Conservation (phyloP, 805 yeast genomes). For the Saccharomycopsis lassenensis region DNA sequence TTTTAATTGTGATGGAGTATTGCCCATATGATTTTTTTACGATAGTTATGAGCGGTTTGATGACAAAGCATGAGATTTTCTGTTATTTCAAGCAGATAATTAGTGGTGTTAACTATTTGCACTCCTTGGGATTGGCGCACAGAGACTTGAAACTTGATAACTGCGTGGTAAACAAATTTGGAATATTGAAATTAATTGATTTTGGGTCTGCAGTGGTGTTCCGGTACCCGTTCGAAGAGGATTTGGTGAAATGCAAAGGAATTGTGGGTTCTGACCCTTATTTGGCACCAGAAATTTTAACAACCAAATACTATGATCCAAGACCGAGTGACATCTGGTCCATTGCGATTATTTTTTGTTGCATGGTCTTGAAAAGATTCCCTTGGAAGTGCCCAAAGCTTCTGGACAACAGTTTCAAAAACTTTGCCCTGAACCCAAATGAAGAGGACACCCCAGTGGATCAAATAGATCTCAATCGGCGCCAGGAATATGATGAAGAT, state of each 20-base stretch:
- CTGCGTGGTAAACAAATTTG: slow-evolving; percentile 66
- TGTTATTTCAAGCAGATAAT: slow-evolving; percentile 70
- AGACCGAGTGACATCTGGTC: slow-evolving; percentile 79
- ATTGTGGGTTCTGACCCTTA: slow-evolving; percentile 83
- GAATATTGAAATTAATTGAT: slow-evolving; percentile 69
- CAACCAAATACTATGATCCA: slow-evolving; percentile 52
- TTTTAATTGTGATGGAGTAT: slow-evolving; percentile 77
- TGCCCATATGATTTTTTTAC: slow-evolving; percentile 80
- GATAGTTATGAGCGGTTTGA: slow-evolving; percentile 76
- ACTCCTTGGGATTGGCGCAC: slow-evolving; percentile 71
- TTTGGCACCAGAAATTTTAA: slow-evolving; percentile 71
- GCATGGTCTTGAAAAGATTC: slow-evolving; percentile 75
- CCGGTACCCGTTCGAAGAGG: slow-evolving; percentile 61
- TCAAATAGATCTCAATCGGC: slow-evolving; percentile 8
- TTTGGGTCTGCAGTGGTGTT: slow-evolving; percentile 80
- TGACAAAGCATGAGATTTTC: slow-evolving; percentile 72
- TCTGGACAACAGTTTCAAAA: slow-evolving; percentile 58
- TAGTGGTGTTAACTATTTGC: slow-evolving; percentile 64
- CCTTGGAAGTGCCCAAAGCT: slow-evolving; percentile 81
- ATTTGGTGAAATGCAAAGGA: slow-evolving; percentile 54
- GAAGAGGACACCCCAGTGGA: slow-evolving; percentile 38
- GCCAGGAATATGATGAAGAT: slow-evolving; percentile 19
- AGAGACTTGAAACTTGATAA: slow-evolving; percentile 76
- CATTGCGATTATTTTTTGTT: slow-evolving; percentile 72
- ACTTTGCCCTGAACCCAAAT: slow-evolving; percentile 38